phyloP scores from a whole-genome alignment of 805 yeast genomes.

The Candida maesae region DNA sequence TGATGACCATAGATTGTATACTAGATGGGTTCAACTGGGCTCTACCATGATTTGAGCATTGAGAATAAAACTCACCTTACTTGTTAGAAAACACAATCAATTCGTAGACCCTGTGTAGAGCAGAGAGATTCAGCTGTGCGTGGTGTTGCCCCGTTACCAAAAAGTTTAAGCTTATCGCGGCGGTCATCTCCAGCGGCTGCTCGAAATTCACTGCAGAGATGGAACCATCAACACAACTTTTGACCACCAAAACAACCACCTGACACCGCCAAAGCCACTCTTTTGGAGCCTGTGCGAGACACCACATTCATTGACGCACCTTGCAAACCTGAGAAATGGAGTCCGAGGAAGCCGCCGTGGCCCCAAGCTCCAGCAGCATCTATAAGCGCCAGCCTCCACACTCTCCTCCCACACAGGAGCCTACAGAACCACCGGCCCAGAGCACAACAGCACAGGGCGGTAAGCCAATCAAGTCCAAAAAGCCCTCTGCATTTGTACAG shows the following conservation, averaged over 20 bases:
- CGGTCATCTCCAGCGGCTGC: no score
- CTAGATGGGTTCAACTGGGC: no score
- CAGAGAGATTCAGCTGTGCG: no score
- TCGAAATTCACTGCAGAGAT: no score
- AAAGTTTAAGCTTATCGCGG: background rate
- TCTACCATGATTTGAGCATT: no score
- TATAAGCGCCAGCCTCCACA: conserved; percentile 11
- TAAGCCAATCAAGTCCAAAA: background rate
- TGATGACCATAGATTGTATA: conserved; percentile 4
- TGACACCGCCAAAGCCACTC: background rate
- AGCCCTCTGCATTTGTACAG: conserved; percentile 16
- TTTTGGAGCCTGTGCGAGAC: background rate
- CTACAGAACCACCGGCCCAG: background rate
- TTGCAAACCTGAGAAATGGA: background rate
- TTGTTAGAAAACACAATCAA: no score
- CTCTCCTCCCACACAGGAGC: background rate
- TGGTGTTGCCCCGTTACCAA: background rate
- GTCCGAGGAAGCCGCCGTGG: background rate
- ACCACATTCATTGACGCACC: background rate
- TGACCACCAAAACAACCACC: no score
- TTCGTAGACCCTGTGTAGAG: no score
- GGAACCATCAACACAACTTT: no score
- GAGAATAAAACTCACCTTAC: no score
- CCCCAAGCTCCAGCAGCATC: conserved; percentile 11
- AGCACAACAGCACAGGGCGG: background rate